These are phyloP conservation scores for Balansia obtecta DNA, from an alignment of 2,329 filamentous ascomycete genomes.

Conservation along the genomic window DNA sequence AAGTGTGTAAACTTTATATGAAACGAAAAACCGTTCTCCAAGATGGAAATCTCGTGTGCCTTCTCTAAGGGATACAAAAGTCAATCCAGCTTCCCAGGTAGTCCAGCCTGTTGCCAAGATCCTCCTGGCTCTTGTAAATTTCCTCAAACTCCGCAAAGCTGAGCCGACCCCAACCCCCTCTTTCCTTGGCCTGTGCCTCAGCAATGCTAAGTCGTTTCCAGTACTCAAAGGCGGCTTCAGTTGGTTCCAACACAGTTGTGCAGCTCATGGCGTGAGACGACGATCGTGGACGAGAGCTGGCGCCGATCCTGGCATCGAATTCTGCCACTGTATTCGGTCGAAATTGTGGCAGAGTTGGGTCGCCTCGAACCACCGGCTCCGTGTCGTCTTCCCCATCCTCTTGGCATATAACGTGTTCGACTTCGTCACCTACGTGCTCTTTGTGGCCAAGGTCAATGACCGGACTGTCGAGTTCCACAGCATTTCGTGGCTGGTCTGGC, in stretches of 20 bases:
- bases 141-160: conserved; percentile 68
- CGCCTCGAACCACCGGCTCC: conserved; percentile 22
- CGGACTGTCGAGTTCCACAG: conserved; percentile 19
- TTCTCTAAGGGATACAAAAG: conserved; percentile 49
- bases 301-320: conserved; percentile 8
- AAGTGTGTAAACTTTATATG: no score
- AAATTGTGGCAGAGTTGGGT: conserved; percentile 58
- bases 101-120: conserved; percentile 51
- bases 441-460: conserved; percentile 14
- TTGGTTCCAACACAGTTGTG: conserved; percentile 10
- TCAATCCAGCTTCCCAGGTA: conserved; percentile 91
- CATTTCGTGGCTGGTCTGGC: conserved; percentile 17
- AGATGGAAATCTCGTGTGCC: no score
- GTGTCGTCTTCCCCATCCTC: conserved; percentile 11
- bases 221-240: conserved; percentile 24
- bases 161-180: conserved; percentile 71
- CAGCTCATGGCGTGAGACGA: background rate
- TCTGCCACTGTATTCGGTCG: conserved; percentile 37
- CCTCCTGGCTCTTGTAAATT: conserved; percentile 57
- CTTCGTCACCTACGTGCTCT: conserved; percentile 6
- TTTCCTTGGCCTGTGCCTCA: conserved; percentile 53
- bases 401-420: background rate
- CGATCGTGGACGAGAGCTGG: background rate
- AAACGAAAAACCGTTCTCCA: no score
- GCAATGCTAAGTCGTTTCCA: conserved; percentile 49